Evolutionary conservation across 306 rosid species (phyloP).

Genomic region (Rosa multiflora): DNA sequence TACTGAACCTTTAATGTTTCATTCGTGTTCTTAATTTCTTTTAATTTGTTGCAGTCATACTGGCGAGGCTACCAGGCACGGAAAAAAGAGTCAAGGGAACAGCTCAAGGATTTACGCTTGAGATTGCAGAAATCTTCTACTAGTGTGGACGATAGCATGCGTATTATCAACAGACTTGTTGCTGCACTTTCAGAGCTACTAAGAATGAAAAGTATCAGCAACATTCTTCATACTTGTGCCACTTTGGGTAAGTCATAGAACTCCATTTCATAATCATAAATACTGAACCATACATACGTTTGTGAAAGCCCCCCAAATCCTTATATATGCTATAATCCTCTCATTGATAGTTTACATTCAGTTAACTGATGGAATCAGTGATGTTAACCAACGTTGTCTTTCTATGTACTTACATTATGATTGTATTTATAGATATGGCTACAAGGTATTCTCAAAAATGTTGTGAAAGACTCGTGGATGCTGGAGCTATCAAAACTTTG

Average conservation of each 20-base stretch:
- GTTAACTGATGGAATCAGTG: not conserved
- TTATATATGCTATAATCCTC: not conserved
- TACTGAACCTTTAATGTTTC: not conserved
- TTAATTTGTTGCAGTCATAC: conserved; percentile 46
- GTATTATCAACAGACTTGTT: conserved; percentile 68
- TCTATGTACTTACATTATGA: not conserved
- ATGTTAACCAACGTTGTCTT: not conserved
- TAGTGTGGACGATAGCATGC: conserved; percentile 82
- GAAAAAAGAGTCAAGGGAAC: conserved; percentile 56
- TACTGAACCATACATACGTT: not conserved
- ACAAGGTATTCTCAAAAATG: conserved; percentile 83
- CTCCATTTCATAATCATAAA: not conserved
- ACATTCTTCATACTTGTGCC: conserved; percentile 73
- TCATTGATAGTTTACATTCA: not conserved
- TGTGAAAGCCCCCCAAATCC: not conserved
- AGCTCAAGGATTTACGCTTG: conserved; percentile 63
- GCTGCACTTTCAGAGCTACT: conserved; percentile 56
- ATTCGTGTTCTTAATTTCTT: not conserved
- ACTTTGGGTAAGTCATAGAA: conserved; percentile 59
- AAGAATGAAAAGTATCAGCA: conserved; percentile 55
- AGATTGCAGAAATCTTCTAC: conserved; percentile 66
- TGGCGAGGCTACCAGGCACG: conserved; percentile 85
- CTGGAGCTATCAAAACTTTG: conserved; percentile 71
- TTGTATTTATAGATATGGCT: conserved; percentile 59
- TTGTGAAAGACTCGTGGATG: conserved; percentile 85